phyloP scores from a whole-genome alignment of 2,329 filamentous ascomycete species.

The Alternaria longipes region DNA sequence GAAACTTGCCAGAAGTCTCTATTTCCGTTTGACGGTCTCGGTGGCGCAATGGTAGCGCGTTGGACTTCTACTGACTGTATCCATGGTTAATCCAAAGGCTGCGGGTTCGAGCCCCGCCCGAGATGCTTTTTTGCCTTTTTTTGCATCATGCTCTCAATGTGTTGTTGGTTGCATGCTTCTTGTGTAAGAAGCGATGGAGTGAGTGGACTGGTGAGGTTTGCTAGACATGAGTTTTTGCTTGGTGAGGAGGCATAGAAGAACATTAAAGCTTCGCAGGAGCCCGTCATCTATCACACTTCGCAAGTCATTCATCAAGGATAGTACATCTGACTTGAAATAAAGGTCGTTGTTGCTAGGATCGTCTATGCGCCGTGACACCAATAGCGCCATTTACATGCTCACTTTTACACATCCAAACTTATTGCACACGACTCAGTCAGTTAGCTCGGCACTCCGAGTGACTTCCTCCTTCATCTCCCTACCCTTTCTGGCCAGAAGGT shows the following conservation, averaged over 20 bases:
- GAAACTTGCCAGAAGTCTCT: slow-evolving; percentile 26
- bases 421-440: slow-evolving; percentile 35
- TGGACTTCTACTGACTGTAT: slow-evolving; percentile 39
- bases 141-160: neutral
- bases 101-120: slow-evolving; percentile 47
- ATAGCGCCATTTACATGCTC: neutral
- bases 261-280: neutral
- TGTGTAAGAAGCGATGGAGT: neutral
- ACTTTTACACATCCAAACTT: neutral
- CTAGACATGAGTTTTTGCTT: neutral
- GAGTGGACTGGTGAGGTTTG: neutral
- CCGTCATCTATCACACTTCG: neutral
- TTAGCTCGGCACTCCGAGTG: slow-evolving; percentile 50
- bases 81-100: slow-evolving; percentile 39
- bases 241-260: neutral
- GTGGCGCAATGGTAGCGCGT: slow-evolving; percentile 49
- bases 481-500: slow-evolving; percentile 77
- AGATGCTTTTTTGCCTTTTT: slow-evolving; percentile 37
- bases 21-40: slow-evolving; percentile 36
- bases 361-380: neutral
- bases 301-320: too few species aligned
- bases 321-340: neutral
- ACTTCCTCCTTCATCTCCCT: slow-evolving; percentile 49
- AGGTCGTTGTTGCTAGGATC: neutral
- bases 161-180: neutral